Base-by-base conservation (phyloP, 129 eudicot genomes). In the Saposhnikovia divaricata region DNA sequence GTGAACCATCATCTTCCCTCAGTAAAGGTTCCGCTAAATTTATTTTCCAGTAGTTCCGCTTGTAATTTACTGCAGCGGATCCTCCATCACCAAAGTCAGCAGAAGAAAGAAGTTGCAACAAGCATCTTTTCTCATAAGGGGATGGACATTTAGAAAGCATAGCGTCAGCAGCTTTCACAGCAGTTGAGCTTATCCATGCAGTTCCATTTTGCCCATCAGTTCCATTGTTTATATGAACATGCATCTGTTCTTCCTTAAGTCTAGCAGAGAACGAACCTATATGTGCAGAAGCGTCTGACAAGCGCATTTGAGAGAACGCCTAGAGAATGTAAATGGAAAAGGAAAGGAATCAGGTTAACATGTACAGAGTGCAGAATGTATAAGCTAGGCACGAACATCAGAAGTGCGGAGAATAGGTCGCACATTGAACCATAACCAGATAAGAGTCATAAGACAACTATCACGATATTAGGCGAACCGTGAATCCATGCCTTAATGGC, bases 281-380 rank as follows among this genome's bases (percentile, higher is more conserved):
- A 89, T 95, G 98, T 75, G 91, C 96, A 19, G 92, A 87, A 79
- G 98, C 96, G 81, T 95, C 97, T 61, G 96, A 87, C 51, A 95
- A 83, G 50, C 97, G 96, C 98, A 95, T 95, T 82, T 95, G 98
- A 18, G 96, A 92, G 84, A 92, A 92, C 18, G 98, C 98, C 97
- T 95, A 85, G 50, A 82, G 59, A 76, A 68, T 45, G 18, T 45
- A 21, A 53, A 47, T 21, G 3, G 19, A 25, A 45, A 47, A 31
- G 19, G 4, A 14, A 46, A 8, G 3, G 31, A n/a, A 75, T 28
- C n/a, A 46, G 25, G 31, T 28, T 25, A 46, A 10, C 23, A 74
- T 19, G 23, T 15, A 28, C 25, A 71, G 75, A 23, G 75, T 10
- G 77, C 53, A 40, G 37, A 73, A 71, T 38, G 11, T 38, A 39